Percentiles rank a stretch among this genome's conserved stretches.
phyloP scores from a whole-genome alignment of 345 rosid genomes.

The Dimocarpus longan region DNA sequence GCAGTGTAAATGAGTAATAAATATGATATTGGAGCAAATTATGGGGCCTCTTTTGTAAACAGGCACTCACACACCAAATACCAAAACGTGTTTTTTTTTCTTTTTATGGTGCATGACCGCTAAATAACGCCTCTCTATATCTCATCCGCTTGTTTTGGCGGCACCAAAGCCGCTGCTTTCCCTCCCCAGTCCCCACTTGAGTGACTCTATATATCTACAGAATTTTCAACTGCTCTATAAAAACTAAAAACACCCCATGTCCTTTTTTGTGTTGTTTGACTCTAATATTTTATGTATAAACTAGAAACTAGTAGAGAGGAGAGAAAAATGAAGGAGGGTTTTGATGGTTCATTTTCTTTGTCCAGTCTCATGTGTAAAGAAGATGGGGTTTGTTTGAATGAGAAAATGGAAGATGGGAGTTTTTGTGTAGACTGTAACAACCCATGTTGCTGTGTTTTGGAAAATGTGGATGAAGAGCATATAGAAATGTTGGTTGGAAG shows the following conservation, averaged over 20 bases:
- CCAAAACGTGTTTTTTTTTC: no score
- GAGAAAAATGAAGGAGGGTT: slow-evolving; percentile 42
- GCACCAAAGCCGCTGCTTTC: slow-evolving; percentile 60
- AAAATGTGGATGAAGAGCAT: slow-evolving; percentile 45
- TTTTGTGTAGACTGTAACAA: background rate
- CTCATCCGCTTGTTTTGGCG: slow-evolving; percentile 83
- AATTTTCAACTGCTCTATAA: slow-evolving; percentile 28
- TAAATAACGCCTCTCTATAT: slow-evolving; percentile 47
- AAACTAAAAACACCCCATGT: slow-evolving; percentile 28
- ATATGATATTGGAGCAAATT: background rate
- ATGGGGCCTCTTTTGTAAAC: no score
- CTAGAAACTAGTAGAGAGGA: slow-evolving; percentile 18
- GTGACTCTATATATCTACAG: slow-evolving; percentile 9
- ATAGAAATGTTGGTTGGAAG: slow-evolving; percentile 37
- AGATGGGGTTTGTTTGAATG: slow-evolving; percentile 42
- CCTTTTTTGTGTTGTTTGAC: slow-evolving; percentile 27
- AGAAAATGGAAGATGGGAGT: slow-evolving; percentile 28
- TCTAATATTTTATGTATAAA: slow-evolving; percentile 15
- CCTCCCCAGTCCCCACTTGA: slow-evolving; percentile 15
- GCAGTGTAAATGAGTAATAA: background rate
- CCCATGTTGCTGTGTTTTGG: slow-evolving; percentile 24
- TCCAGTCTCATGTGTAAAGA: slow-evolving; percentile 64
- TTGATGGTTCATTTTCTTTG: slow-evolving; percentile 32
- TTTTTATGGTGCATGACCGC: slow-evolving; percentile 37
- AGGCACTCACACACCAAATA: no score